A percentile compares a stretch with the other conserved stretches of the same genome.
These are phyloP conservation scores for Xylaria sp. DNA, from an alignment of 2,329 filamentous ascomycete genomes.

Conservation along the genomic window DNA sequence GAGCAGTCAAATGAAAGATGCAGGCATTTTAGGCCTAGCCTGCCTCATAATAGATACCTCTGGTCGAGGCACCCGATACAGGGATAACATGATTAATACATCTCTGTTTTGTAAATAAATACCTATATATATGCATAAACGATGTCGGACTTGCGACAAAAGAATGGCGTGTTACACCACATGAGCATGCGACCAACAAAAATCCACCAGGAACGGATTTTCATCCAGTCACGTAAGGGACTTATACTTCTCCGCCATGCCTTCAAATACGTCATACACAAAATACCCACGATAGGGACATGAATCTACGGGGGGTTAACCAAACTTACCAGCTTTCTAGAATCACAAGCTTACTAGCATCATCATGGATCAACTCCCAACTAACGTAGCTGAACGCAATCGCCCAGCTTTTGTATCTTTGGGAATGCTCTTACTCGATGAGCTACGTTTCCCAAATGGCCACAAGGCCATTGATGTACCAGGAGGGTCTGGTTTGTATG, in stretches of 20 bases:
- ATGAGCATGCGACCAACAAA: not conserved
- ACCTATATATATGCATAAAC: not conserved
- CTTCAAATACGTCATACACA: not conserved
- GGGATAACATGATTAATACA: not conserved
- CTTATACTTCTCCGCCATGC: not conserved
- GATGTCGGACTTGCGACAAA: not conserved
- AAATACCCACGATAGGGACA: not conserved
- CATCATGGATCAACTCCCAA: not conserved
- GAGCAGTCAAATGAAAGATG: not conserved
- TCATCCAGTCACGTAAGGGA: not conserved
- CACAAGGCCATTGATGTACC: slow-evolving; percentile 18
- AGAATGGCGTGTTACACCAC: not conserved
- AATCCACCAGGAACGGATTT: not conserved
- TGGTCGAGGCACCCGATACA: not conserved
- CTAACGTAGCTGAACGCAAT: not conserved
- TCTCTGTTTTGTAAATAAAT: not conserved
- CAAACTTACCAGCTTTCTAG: not conserved
- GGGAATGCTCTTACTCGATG: slow-evolving; percentile 32
- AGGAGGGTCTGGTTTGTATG: slow-evolving; percentile 30
- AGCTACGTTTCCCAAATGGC: slow-evolving; percentile 27
- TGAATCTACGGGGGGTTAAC: not conserved
- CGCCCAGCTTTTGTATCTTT: slow-evolving; percentile 26
- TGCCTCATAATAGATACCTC: not conserved
- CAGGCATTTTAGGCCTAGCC: too few relatives aligned
- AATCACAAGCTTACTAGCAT: not conserved